Evolutionary conservation across 306 rosid genomes (phyloP).

Genomic region (Ceratonia siliqua): DNA sequence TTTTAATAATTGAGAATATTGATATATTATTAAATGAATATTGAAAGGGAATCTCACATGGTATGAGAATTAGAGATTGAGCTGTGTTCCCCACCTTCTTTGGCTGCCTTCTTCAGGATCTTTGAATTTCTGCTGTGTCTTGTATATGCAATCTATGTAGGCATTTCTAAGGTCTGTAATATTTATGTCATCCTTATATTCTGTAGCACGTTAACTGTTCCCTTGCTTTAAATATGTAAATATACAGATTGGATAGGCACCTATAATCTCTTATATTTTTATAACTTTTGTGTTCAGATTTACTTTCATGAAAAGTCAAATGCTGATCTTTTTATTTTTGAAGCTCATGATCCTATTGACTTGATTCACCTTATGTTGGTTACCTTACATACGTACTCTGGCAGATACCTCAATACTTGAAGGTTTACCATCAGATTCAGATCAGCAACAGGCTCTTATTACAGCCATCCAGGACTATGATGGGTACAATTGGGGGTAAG

Average conservation of each 20-base stretch:
- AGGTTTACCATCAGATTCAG: slow-evolving; percentile 83
- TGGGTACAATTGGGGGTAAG: slow-evolving; percentile 98
- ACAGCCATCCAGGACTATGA: slow-evolving; percentile 70
- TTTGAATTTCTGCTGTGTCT: slow-evolving; percentile 1
- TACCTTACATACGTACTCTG: slow-evolving; percentile 38
- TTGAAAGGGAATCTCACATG: slow-evolving; percentile 2
- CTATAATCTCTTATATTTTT: neutral
- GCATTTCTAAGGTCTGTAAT: neutral
- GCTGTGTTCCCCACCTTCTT: neutral
- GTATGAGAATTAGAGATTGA: slow-evolving; percentile 11
- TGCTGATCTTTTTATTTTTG: slow-evolving; percentile 21
- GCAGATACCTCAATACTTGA: slow-evolving; percentile 73
- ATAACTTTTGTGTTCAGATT: neutral
- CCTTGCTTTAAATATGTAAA: neutral
- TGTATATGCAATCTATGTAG: neutral
- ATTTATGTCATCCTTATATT: slow-evolving; percentile 15
- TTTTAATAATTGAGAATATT: neutral
- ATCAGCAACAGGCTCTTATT: slow-evolving; percentile 84
- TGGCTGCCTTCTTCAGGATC: neutral
- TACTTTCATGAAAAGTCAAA: neutral
- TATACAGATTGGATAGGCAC: neutral
- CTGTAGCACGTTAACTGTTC: neutral
- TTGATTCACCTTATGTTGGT: slow-evolving; percentile 12
- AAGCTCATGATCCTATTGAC: slow-evolving; percentile 20
- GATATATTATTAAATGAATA: slow-evolving; percentile 10